Percentiles rank a stretch among this genome's conserved stretches.
Conservation (phyloP, 1,139 yeast genomes). For the Zygoascus hellenicus region DNA sequence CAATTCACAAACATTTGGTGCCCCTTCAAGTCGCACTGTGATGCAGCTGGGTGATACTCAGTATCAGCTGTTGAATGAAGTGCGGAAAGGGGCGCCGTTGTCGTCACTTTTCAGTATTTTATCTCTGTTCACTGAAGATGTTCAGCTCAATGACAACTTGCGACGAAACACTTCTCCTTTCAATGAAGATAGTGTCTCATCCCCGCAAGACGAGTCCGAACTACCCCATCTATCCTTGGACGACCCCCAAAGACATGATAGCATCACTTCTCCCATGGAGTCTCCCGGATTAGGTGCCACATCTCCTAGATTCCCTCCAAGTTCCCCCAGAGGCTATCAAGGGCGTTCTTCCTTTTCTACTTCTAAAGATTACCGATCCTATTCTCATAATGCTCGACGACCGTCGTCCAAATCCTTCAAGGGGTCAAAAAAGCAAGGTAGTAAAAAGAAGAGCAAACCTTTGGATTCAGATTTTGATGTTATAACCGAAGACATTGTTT, state of each 20-base stretch:
- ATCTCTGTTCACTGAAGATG: conserved; percentile 54
- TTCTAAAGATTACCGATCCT: background rate
- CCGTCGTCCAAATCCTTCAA: background rate
- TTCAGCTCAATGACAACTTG: conserved; percentile 20
- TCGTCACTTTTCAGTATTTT: conserved; percentile 78
- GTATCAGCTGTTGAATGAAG: conserved; percentile 76
- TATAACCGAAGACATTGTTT: conserved; percentile 46
- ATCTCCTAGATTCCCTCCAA: background rate
- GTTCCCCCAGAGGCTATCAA: background rate
- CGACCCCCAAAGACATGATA: background rate
- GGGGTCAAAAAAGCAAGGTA: background rate
- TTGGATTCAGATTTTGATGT: conserved; percentile 20
- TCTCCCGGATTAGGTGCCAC: conserved; percentile 4
- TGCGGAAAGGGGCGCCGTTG: conserved; percentile 76
- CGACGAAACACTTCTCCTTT: conserved; percentile 10
- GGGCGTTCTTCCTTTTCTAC: background rate
- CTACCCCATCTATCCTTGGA: conserved; percentile 10
- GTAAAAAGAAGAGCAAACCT: background rate
- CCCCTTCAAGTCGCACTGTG: conserved; percentile 14
- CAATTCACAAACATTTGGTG: conserved; percentile 41
- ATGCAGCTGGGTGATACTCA: conserved; percentile 32
- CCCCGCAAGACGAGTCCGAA: conserved; percentile 2
- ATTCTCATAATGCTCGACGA: background rate
- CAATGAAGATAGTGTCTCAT: conserved; percentile 2
- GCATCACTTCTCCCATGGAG: background rate